Percentiles rank a stretch among this genome's conserved stretches.
Conservation (phyloP, 2,329 filamentous ascomycete genomes). For the Hypoxylon sp. region DNA sequence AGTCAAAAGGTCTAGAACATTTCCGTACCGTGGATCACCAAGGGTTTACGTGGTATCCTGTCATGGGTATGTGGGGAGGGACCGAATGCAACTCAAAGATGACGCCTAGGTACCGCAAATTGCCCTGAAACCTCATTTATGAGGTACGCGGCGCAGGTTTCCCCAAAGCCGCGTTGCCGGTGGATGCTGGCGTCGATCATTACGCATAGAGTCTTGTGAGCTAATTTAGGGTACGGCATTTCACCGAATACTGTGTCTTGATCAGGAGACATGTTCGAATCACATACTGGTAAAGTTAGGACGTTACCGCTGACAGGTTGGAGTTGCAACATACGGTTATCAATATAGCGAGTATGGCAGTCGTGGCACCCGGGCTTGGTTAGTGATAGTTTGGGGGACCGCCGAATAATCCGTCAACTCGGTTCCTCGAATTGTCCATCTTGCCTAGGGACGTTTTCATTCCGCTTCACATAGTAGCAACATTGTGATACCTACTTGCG, state of each 20-base stretch:
- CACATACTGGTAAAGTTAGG: background rate
- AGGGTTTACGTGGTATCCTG: background rate
- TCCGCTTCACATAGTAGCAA: background rate
- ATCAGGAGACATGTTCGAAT: background rate
- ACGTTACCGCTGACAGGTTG: background rate
- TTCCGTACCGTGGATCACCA: background rate
- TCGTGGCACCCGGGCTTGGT: too few species aligned
- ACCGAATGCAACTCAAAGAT: background rate
- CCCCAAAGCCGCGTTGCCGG: background rate
- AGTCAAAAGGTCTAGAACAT: background rate
- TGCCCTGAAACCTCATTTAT: background rate
- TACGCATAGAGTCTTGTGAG: background rate
- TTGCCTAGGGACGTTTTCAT: too few species aligned
- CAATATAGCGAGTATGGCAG: too few species aligned
- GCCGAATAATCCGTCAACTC: background rate
- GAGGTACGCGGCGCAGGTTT: conserved; percentile 13
- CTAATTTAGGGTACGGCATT: background rate
- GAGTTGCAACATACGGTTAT: too few species aligned
- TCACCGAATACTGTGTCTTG: background rate
- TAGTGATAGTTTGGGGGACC: background rate
- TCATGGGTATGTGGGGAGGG: background rate
- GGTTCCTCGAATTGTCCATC: background rate
- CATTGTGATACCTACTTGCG: background rate
- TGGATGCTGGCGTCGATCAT: conserved; percentile 12
- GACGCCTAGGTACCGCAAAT: background rate